Base-by-base conservation (phyloP, 2,329 filamentous ascomycete species). In the Fonsecaea pedrosoi region DNA sequence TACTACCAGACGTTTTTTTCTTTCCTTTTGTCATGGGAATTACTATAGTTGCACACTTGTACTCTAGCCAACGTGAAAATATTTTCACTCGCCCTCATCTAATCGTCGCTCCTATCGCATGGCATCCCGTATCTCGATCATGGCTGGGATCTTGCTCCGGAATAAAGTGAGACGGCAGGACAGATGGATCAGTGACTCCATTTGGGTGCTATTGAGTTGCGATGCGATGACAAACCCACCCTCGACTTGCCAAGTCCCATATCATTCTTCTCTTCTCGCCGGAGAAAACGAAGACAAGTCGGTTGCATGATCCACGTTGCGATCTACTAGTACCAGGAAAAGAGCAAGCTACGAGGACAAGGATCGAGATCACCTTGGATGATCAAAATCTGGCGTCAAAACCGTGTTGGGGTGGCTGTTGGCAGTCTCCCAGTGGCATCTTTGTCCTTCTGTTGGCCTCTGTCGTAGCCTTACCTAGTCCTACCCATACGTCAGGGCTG, bases 161-260 rank as follows among this genome's bases (percentile, higher is more conserved):
- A 18, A 50, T 8, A 48, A 4, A 25, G 40, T 50, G 18, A 50
- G 40, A 60, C 30, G 15, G 30, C 50, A 7, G 21, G 40, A 60
- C 30, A 8, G 30, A 60, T 12, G 21, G 40, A 50, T 40, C n/a
- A 42, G 38, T 60, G 40, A 30, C 10, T 32, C 57, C n/a, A 42
- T 25, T 60, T n/a, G n/a, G n/a, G n/a, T n/a, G n/a, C n/a, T n/a
- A n/a, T n/a, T n/a, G 40, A 30, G n/a, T 32, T 25, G 57, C 30
- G 21, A 45, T 48, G 57, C 32, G 18, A 50, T 50, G 37, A 48
- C 45, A 18, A 60, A 34, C 45, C 18, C 45, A 25, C 21, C 45
- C 18, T 21, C 21, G 45, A 50, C 4, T 9, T 21, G 45, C 25
- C 4, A 2, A 48, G 57, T 50, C 50, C 9, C 18, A 8, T 18